Conservation (phyloP, 2,329 filamentous ascomycete genomes). For the Coniochaeta sp. region DNA sequence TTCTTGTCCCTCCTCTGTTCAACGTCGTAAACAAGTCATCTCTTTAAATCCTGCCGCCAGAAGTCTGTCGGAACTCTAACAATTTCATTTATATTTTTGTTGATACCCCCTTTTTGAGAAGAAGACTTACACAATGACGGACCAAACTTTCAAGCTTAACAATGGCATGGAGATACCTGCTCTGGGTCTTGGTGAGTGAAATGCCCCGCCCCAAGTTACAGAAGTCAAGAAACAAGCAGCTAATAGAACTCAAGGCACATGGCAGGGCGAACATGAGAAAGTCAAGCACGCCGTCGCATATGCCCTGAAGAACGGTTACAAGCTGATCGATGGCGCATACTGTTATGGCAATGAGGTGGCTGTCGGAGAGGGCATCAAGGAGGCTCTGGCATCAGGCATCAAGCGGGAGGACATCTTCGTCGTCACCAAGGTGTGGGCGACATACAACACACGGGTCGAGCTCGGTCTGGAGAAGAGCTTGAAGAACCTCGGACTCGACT, state of each 20-base stretch:
- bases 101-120: background rate
- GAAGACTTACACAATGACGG: constrained; percentile 36
- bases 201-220: background rate
- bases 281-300: constrained; percentile 51
- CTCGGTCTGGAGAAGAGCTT: constrained; percentile 66
- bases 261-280: constrained; percentile 54
- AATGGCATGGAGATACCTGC: constrained; percentile 57
- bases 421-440: constrained; percentile 80
- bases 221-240: background rate
- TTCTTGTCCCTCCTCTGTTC: background rate
- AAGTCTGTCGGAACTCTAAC: background rate
- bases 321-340: constrained; percentile 64
- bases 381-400: constrained; percentile 62
- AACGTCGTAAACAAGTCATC: no score
- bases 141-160: constrained; percentile 56
- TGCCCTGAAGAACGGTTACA: constrained; percentile 51
- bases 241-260: constrained; percentile 44
- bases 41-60: no score
- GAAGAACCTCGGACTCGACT: constrained; percentile 66
- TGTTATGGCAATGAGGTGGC: constrained; percentile 78
- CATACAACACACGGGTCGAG: constrained; percentile 65
- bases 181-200: constrained; percentile 49
- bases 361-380: constrained; percentile 70
- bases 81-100: background rate
- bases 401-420: constrained; percentile 77